phyloP scores from a whole-genome alignment of 2,329 filamentous ascomycete species.

The Beauveria medogensis region DNA sequence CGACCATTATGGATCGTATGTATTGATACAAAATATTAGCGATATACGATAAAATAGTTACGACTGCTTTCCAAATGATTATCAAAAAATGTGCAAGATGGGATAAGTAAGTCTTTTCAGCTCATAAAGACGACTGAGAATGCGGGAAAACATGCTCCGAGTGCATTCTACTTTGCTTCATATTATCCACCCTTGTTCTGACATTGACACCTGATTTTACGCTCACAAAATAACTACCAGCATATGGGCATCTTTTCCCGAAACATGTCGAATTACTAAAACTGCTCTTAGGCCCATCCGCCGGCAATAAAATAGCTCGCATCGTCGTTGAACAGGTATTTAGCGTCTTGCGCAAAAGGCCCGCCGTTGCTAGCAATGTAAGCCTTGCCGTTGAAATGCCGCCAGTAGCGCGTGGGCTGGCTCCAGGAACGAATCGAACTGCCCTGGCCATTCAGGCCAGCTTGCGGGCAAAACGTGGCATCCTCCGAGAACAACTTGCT shows the following conservation, averaged over 20 bases:
- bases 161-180: too few relatives aligned
- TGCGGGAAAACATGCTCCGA: too few relatives aligned
- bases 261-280: background rate
- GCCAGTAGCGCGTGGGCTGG: constrained; percentile 51
- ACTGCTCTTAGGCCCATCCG: background rate
- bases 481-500: constrained; percentile 51
- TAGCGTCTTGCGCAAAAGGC: constrained; percentile 20
- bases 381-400: constrained; percentile 36
- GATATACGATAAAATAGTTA: too few relatives aligned
- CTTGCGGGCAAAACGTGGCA: constrained; percentile 53
- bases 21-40: too few relatives aligned
- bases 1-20: too few relatives aligned
- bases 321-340: background rate
- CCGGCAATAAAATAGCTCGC: background rate
- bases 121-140: too few relatives aligned
- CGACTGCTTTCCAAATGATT: too few relatives aligned
- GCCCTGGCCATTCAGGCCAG: constrained; percentile 42
- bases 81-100: too few relatives aligned
- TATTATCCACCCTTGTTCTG: too few relatives aligned
- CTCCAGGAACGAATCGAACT: constrained; percentile 49
- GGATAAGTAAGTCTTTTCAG: too few relatives aligned
- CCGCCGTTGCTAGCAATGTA: constrained; percentile 35
- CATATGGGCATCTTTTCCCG: background rate
- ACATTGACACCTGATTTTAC: too few relatives aligned
- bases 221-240: too few relatives aligned